Evolutionary conservation across 2,329 filamentous ascomycete species (phyloP).

Genomic region (Grosmannia penicillata): DNA sequence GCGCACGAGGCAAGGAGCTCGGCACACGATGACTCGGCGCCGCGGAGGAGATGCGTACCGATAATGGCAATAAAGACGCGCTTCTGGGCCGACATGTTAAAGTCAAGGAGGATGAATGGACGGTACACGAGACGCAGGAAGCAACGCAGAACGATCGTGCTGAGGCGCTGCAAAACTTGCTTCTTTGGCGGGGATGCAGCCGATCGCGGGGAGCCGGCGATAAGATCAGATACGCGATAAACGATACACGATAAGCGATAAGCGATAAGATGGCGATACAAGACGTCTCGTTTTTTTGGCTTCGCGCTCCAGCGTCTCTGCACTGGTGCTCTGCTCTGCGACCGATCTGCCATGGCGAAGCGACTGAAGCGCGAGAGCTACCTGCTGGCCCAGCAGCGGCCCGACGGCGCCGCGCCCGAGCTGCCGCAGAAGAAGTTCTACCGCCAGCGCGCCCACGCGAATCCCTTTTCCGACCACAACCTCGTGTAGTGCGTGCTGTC

Average conservation of each 20-base stretch:
- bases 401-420: conserved; percentile 36
- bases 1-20: not conserved
- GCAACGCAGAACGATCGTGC: too few relatives aligned
- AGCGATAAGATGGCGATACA: not conserved
- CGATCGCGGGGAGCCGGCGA: not conserved
- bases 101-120: not conserved
- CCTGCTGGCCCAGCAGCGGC: conserved; percentile 31
- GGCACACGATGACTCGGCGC: not conserved
- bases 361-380: conserved; percentile 53
- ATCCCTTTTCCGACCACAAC: conserved; percentile 91
- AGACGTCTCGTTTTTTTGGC: too few relatives aligned
- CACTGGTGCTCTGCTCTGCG: too few relatives aligned
- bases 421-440: conserved; percentile 94
- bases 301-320: too few relatives aligned
- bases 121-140: not conserved
- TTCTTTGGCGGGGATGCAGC: too few relatives aligned
- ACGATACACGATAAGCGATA: conserved; percentile 1
- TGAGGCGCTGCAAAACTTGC: too few relatives aligned
- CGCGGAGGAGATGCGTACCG: not conserved
- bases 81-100: conserved; percentile 26
- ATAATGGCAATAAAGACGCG: conserved; percentile 31
- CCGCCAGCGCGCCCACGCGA: conserved; percentile 89
- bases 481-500: conserved; percentile 49
- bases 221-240: not conserved
- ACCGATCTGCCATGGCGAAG: conserved; percentile 23